phyloP scores from a whole-genome alignment of 805 yeast species.

The Candida railenensis region DNA sequence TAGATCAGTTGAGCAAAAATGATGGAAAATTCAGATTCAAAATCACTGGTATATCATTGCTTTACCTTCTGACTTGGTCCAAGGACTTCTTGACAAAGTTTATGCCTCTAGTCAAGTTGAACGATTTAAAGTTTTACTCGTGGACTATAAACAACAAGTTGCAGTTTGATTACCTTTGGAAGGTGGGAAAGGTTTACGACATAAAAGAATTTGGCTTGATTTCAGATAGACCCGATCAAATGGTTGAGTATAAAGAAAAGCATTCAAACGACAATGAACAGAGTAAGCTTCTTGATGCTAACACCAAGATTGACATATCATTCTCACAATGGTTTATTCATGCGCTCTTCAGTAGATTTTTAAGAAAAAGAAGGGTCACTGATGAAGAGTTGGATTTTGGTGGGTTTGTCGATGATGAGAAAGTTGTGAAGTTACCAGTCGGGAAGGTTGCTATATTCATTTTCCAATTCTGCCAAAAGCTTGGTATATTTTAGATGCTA shows the following conservation, averaged over 20 bases:
- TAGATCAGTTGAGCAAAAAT: conserved; percentile 19
- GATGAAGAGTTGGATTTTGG: conserved; percentile 12
- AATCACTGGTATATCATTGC: conserved; percentile 35
- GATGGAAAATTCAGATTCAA: conserved; percentile 21
- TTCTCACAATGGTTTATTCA: conserved; percentile 6
- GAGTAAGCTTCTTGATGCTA: conserved; percentile 7
- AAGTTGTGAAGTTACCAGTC: conserved; percentile 8
- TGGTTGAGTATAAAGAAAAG: conserved; percentile 17
- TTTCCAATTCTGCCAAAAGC: conserved; percentile 22
- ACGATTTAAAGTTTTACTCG: conserved; percentile 31
- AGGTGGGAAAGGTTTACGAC: conserved; percentile 21
- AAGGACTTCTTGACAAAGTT: conserved; percentile 31
- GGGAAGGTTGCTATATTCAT: conserved; percentile 16
- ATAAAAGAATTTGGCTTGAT: conserved; percentile 36
- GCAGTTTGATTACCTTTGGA: conserved; percentile 34
- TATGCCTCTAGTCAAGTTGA: conserved; percentile 32
- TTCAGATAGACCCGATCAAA: conserved; percentile 34
- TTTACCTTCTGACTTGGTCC: conserved; percentile 40
- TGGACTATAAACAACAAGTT: conserved; percentile 40
- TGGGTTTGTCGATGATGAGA: conserved; percentile 20
- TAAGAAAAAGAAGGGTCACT: background rate
- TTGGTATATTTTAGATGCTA: conserved; percentile 20
- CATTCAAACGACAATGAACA: conserved; percentile 2
- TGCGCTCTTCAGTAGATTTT: conserved; percentile 15
- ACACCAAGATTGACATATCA: conserved; percentile 9